These are phyloP conservation scores for Candida mattraensis DNA, from an alignment of 805 yeast genomes.

Conservation along the genomic window DNA sequence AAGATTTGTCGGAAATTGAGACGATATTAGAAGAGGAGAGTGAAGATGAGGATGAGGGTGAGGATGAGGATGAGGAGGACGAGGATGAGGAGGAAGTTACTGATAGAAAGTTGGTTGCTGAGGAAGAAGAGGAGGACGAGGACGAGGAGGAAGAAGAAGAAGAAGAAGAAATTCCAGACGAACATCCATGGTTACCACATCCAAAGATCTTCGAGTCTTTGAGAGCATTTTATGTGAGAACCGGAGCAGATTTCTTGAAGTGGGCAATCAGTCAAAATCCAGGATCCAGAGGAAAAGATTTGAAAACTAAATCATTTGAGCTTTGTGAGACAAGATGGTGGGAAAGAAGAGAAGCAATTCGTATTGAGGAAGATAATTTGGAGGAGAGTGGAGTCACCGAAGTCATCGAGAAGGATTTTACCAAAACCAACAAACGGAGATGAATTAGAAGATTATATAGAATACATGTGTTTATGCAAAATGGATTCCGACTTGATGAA, in stretches of 20 bases:
- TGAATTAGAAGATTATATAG: conserved; percentile 24
- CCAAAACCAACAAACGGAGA: conserved; percentile 51
- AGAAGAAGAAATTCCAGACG: conserved; percentile 75
- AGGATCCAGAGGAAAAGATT: conserved; percentile 84
- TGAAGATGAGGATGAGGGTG: conserved; percentile 62
- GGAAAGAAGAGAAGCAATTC: conserved; percentile 94
- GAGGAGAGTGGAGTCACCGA: conserved; percentile 95
- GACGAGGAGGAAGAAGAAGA: conserved; percentile 68
- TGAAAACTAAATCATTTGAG: conserved; percentile 87
- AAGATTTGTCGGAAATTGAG: conserved; percentile 63
- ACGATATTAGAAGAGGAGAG: conserved; percentile 58
- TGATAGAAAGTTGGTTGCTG: conserved; percentile 43
- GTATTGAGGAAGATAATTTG: conserved; percentile 81
- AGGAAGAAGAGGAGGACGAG: conserved; percentile 52
- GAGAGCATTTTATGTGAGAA: conserved; percentile 80
- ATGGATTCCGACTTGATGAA: conserved; percentile 96
- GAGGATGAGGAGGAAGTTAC: conserved; percentile 57
- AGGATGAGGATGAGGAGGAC: conserved; percentile 69
- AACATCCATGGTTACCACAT: conserved; percentile 95
- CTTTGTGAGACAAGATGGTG: conserved; percentile 95
- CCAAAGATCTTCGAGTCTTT: conserved; percentile 90
- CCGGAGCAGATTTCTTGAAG: conserved; percentile 83
- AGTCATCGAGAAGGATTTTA: conserved; percentile 70
- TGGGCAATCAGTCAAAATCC: conserved; percentile 90
- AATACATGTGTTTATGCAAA: conserved; percentile 68